phyloP scores from a whole-genome alignment of 148 eudicot genomes.

The Polygonum maritimum region DNA sequence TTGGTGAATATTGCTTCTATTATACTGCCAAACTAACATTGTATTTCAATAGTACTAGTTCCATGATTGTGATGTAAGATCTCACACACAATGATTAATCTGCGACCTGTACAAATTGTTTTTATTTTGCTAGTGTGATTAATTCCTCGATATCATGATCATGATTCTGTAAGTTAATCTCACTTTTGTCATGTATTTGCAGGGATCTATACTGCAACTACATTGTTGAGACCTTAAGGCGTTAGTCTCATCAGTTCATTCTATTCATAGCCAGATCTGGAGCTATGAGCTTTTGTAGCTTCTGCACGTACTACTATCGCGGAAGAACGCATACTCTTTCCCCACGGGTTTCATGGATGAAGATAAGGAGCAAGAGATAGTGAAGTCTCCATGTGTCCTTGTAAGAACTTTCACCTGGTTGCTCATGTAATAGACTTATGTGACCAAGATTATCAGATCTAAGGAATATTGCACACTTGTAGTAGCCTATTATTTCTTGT shows the following conservation, averaged over 20 bases:
- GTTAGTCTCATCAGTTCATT: constrained; percentile 15
- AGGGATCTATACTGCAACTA: constrained; percentile 48
- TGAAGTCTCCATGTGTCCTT: not conserved
- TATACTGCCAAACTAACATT: not conserved
- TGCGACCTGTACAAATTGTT: not conserved
- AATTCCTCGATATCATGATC: not conserved
- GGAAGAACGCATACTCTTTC: not conserved
- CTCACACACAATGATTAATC: not conserved
- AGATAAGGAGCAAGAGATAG: not conserved
- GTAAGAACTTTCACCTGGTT: not conserved
- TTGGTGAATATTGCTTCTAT: not conserved
- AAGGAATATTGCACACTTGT: not conserved
- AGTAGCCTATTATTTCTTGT: not conserved
- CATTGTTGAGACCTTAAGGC: constrained; percentile 44
- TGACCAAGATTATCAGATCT: not conserved
- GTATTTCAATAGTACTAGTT: not conserved
- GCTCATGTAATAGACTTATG: not conserved
- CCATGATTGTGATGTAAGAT: not conserved
- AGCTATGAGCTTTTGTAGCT: not conserved
- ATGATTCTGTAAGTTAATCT: not conserved
- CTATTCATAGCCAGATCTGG: not conserved
- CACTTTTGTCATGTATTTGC: constrained; percentile 1
- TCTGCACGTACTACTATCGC: not conserved
- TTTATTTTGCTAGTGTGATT: not conserved
- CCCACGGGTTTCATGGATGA: not conserved